These are phyloP conservation scores for Pulchroboletus neoregius DNA, from an alignment of 1,284 basidiomycete genomes.

Conservation along the genomic window DNA sequence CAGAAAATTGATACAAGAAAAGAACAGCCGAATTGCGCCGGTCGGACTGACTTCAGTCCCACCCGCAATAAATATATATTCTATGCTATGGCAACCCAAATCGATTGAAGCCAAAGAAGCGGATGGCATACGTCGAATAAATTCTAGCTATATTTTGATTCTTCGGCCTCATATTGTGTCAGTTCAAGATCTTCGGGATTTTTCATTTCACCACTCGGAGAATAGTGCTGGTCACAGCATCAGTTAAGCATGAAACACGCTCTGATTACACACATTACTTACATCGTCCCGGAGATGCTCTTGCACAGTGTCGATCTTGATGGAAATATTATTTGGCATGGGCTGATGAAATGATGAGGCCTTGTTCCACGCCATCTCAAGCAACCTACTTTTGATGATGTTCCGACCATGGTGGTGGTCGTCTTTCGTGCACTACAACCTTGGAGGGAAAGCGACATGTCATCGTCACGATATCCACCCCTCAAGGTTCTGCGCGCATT, in stretches of 20 bases:
- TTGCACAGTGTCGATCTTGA: constrained; percentile 35
- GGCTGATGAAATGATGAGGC: constrained; percentile 20
- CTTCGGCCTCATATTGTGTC: neutral
- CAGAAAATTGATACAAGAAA: too few species aligned
- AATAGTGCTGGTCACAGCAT: constrained; percentile 18
- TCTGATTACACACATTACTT: too few species aligned
- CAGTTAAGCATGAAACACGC: neutral
- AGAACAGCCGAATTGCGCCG: too few species aligned
- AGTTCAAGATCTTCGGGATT: constrained; percentile 19
- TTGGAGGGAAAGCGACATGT: constrained; percentile 35
- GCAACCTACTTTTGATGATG: constrained; percentile 18
- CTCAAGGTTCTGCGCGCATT: constrained; percentile 45
- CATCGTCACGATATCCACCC: constrained; percentile 23
- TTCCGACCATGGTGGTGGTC: constrained; percentile 17
- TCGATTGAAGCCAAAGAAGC: too few species aligned
- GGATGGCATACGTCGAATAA: too few species aligned
- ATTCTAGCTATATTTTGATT: constrained; percentile 4
- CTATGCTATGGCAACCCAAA: too few species aligned
- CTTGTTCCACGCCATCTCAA: neutral
- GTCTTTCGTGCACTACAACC: constrained; percentile 31
- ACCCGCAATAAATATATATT: too few species aligned
- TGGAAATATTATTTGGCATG: constrained; percentile 32
- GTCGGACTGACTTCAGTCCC: too few species aligned
- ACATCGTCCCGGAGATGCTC: constrained; percentile 32
- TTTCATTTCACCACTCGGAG: constrained; percentile 17